Evolutionary conservation across 768 basidiomycete genomes (phyloP).

Genomic region (Suillus spraguei): DNA sequence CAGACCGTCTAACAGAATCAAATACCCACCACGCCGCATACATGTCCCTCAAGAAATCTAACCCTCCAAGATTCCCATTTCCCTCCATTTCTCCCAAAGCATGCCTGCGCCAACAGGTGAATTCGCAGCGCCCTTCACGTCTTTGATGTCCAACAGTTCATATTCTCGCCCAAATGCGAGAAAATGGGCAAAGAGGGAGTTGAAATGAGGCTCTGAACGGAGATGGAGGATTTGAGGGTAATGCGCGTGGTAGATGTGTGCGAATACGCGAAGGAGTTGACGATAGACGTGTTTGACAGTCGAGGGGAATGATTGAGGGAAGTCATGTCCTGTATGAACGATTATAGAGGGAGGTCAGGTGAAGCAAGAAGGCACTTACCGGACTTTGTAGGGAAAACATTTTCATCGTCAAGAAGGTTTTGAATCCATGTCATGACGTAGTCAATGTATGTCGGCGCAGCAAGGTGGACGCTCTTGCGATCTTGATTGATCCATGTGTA

Average conservation of each 20-base stretch:
- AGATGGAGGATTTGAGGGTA: conserved; percentile 91
- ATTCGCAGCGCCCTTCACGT: conserved; percentile 72
- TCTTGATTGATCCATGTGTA: conserved; percentile 95
- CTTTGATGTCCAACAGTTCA: conserved; percentile 86
- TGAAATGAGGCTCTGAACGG: conserved; percentile 93
- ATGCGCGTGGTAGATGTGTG: conserved; percentile 96
- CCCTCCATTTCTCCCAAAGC: conserved; percentile 89
- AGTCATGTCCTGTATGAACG: conserved; percentile 67
- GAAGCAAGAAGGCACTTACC: conserved; percentile 48
- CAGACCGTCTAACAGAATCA: neutral
- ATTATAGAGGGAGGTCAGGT: conserved; percentile 7
- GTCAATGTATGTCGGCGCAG: conserved; percentile 96
- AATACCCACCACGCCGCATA: neutral
- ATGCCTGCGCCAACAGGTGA: conserved; percentile 71
- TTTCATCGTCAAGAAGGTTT: conserved; percentile 92
- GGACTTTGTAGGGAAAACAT: conserved; percentile 93
- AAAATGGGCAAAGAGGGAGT: conserved; percentile 97
- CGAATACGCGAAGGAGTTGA: conserved; percentile 94
- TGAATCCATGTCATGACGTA: conserved; percentile 98
- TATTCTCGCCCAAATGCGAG: conserved; percentile 95
- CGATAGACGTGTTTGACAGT: conserved; percentile 95
- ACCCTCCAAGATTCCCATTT: conserved; percentile 73
- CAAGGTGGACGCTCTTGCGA: conserved; percentile 82
- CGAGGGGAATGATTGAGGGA: conserved; percentile 85
- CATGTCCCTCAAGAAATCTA: conserved; percentile 11